Conservation (phyloP, 768 basidiomycete genomes). For the Rhodosporidiobolus sp. region DNA sequence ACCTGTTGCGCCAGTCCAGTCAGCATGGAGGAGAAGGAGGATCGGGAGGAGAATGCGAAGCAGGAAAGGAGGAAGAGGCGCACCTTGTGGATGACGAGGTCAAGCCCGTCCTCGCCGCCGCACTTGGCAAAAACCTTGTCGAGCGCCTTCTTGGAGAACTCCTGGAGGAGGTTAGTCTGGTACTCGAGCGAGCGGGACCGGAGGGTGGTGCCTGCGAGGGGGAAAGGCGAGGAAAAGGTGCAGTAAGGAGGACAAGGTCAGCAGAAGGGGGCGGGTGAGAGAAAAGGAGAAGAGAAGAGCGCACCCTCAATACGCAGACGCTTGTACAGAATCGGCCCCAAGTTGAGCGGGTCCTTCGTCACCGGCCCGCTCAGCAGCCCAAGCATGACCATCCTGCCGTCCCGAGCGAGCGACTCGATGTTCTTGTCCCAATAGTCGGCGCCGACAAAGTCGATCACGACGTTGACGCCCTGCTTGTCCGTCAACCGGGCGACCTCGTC, state of each 20-base stretch:
- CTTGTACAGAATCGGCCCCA: slow-evolving; percentile 72
- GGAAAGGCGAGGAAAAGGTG: not conserved
- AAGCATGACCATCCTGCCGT: slow-evolving; percentile 71
- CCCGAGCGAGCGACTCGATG: slow-evolving; percentile 64
- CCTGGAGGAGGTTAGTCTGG: slow-evolving; percentile 63
- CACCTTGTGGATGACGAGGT: slow-evolving; percentile 72
- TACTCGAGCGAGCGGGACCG: slow-evolving; percentile 71
- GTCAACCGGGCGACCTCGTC: slow-evolving; percentile 54
- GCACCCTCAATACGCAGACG: slow-evolving; percentile 69
- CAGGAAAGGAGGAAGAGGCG: slow-evolving; percentile 29
- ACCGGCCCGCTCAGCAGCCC: slow-evolving; percentile 61
- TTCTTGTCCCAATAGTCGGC: slow-evolving; percentile 71
- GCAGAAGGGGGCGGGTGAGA: too few relatives aligned
- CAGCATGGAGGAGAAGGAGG: too few relatives aligned
- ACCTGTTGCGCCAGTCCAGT: slow-evolving; percentile 53
- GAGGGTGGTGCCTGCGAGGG: slow-evolving; percentile 65
- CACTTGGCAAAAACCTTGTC: slow-evolving; percentile 35
- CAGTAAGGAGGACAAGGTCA: not conserved
- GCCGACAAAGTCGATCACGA: slow-evolving; percentile 72
- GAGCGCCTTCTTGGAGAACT: slow-evolving; percentile 43
- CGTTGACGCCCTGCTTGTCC: slow-evolving; percentile 65
- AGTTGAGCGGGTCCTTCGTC: slow-evolving; percentile 46
- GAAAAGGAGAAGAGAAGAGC: not conserved
- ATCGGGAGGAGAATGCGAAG: too few relatives aligned
- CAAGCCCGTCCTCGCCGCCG: slow-evolving; percentile 28